Percentiles rank a stretch among this genome's conserved stretches.
Conservation (phyloP, 2,329 filamentous ascomycete species). For the Leptographium flavum region DNA sequence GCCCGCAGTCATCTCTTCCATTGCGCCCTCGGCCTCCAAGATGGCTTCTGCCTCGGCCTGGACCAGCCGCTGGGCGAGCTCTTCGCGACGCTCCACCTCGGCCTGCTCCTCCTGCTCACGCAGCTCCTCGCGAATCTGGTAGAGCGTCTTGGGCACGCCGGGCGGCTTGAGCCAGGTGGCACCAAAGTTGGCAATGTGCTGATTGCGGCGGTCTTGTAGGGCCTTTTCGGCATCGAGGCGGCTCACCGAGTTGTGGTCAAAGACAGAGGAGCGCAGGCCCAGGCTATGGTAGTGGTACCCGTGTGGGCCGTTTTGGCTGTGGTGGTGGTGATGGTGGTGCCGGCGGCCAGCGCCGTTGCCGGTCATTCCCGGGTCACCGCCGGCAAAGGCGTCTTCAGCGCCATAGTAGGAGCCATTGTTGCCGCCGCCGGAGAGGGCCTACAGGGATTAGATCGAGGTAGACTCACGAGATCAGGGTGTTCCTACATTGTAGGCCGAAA, state of each 20-base stretch:
- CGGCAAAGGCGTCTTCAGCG: conserved; percentile 12
- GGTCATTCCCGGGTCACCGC: conserved; percentile 17
- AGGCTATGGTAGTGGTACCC: conserved; percentile 13
- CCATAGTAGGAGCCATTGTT: conserved; percentile 8
- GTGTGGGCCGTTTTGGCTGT: conserved; percentile 6
- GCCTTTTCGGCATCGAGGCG: conserved; percentile 65
- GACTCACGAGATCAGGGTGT: no score
- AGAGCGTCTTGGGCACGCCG: conserved; percentile 75
- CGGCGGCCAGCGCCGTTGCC: not conserved
- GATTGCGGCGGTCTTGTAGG: conserved; percentile 59
- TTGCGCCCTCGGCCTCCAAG: conserved; percentile 35
- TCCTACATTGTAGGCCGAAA: conserved; percentile 11
- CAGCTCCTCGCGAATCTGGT: conserved; percentile 80
- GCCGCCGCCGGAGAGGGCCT: conserved; percentile 5
- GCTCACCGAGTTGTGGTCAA: conserved; percentile 49
- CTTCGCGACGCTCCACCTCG: conserved; percentile 56
- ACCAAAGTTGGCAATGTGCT: conserved; percentile 76
- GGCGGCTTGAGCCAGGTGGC: conserved; percentile 83
- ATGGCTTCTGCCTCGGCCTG: conserved; percentile 37
- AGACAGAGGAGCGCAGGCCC: conserved; percentile 19
- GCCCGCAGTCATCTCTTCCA: conserved; percentile 18
- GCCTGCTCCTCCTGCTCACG: conserved; percentile 79
- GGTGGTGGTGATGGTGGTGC: conserved; percentile 10
- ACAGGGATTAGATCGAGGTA: not conserved
- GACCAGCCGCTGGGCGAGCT: conserved; percentile 59